Evolutionary conservation across 176 grass and related monocot species (phyloP), one percentile per base, ranked within the genome.

Genomic region (Typha latifolia): DNA sequence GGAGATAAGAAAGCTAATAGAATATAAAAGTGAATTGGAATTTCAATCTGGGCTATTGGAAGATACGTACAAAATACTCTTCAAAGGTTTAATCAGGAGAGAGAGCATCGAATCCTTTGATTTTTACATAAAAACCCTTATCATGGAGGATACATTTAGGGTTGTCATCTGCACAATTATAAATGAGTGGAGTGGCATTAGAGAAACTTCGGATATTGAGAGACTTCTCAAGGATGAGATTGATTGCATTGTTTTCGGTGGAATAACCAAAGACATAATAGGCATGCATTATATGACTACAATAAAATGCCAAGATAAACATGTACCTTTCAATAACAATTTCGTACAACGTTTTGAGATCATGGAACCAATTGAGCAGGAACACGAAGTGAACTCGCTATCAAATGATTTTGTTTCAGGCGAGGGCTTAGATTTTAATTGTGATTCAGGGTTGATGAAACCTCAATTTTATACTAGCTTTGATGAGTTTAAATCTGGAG

Each of bases 221-320:
- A 63, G 48, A 19, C 49, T 43, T 51, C 27, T 76, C 53, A 72
- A 57, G 12, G 74, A 90, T 67, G 67, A 77, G 10, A 79, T 66
- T 11, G 14, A 66, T 18, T 9, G 0, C 14, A 19, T 70, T 74
- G 10, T 80, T 20, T 59, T 84, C 52, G 61, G 77, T 64, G 70
- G 71, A 48, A 18, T 63, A 29, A 64, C 65, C 12, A 74, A 77
- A 74, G 79, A 72, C 73, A 67, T 79, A 2, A 15, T 51, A 49
- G 43, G 51, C 29, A 12, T 14, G 66, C 49, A 43, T 37, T 49
- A 78, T 61, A 66, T 64, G 37, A 14, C 5, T 27, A 4, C 43
- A 20, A 14, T 65, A 1, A 61, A 47, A 70, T 48, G 18, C 4
- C 1, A 55, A 18, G 51, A 55, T 14, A 14, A 55, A 4, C 15